A percentile compares a stretch with the other conserved stretches of the same genome.
These are phyloP conservation scores for Flaveria robusta DNA, from an alignment of 129 eudicot genomes.

Conservation along the genomic window DNA sequence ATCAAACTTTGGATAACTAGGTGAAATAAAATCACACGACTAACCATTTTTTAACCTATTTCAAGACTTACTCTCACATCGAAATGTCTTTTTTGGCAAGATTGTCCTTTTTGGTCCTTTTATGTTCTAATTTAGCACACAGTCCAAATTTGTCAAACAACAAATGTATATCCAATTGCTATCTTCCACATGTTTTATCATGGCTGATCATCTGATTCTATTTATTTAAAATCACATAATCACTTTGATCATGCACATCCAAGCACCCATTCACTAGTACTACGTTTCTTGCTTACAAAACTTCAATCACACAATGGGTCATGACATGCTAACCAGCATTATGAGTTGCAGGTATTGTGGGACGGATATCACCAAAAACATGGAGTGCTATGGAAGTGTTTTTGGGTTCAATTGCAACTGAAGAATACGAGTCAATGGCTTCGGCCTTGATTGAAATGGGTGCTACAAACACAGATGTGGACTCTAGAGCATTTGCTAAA, in stretches of 20 bases:
- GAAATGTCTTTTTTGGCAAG: neutral
- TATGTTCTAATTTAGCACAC: neutral
- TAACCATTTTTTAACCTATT: neutral
- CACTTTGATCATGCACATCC: neutral
- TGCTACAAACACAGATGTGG: slow-evolving; percentile 76
- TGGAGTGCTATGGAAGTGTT: slow-evolving; percentile 97
- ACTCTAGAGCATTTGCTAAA: slow-evolving; percentile 79
- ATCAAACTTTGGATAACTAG: neutral
- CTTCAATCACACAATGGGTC: slow-evolving; percentile 13
- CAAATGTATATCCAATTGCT: neutral
- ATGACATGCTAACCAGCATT: slow-evolving; percentile 19
- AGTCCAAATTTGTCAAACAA: neutral
- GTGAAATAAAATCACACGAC: neutral
- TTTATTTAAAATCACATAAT: neutral
- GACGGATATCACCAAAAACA: slow-evolving; percentile 88
- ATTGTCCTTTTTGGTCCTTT: neutral
- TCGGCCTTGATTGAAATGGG: slow-evolving; percentile 94
- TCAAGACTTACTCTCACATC: neutral
- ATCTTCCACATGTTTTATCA: neutral
- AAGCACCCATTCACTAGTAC: neutral
- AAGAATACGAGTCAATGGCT: slow-evolving; percentile 92
- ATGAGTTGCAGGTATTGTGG: slow-evolving; percentile 80
- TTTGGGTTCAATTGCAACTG: slow-evolving; percentile 78
- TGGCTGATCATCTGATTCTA: neutral
- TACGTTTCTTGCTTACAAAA: slow-evolving; percentile 4